Base-by-base conservation (phyloP, 148 eudicot genomes). In the Nepenthes mirabilis region DNA sequence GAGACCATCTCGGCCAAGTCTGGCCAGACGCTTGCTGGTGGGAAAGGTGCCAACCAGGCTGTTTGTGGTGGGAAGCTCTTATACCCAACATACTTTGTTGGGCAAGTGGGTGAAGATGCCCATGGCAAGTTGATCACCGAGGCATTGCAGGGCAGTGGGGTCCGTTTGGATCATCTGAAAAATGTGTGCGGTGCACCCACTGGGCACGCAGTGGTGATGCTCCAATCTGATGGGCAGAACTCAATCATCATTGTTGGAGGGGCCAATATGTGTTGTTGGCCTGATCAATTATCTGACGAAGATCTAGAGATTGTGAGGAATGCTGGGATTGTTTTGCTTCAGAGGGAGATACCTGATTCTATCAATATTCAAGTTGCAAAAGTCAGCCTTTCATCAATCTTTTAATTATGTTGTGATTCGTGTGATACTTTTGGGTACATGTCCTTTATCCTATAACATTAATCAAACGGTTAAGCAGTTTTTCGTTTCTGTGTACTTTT, bases 191-290 rank as follows among this genome's bases (percentile, higher is more conserved):
- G 63, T 58, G 88, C 77, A 2, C 95, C 97, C 2, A 91, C 93
- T 63, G 97, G 97, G 13, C 95, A 91, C 77, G 97, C 97, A 35
- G 93, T 91, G 65, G 97, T 91, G 57, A 91, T 91, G 97, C 83
- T 91, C 32, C 91, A 80, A 64, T 60, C 79, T 12, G 83, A 79
- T 43, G 97, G 97, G 57, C 87, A 91, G 76, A 91, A 91, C 64
- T 85, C 95, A 1, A 91, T 91, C 64, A 85, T 91, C 56, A 85
- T 91, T 66, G 93, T 85, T 60, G 93, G 97, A 6, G 97, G 97
- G 33, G 87, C 95, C 2, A 87, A 91, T 50, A 85, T 87, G 95
- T 59, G 43, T 36, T 78, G 84, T 34, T 91, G 97, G 95, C 87
- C 89, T 33, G 75, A 79, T 9, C 54, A 36, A 33, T 37, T 90